Conservation (phyloP, 1,139 yeast species). For the Protomyces inouyei region DNA sequence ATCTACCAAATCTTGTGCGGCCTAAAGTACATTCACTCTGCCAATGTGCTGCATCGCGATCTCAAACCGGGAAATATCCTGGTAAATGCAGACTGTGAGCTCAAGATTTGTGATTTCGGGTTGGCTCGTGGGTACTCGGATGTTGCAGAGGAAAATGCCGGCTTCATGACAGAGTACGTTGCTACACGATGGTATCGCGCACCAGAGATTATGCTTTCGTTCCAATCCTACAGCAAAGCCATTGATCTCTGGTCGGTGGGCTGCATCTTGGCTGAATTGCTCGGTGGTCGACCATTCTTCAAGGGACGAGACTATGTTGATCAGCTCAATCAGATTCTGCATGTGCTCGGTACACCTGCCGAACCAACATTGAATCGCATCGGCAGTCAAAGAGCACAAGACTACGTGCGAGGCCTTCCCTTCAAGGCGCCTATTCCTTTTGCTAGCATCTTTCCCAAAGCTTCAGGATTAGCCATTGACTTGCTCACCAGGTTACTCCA, state of each 20-base stretch:
- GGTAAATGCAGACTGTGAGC: constrained; percentile 93
- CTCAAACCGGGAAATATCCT: constrained; percentile 88
- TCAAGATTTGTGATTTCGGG: constrained; percentile 95
- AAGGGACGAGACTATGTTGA: constrained; percentile 95
- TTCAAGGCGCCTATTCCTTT: constrained; percentile 79
- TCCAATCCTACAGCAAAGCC: constrained; percentile 89
- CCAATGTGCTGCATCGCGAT: constrained; percentile 91
- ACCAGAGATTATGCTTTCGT: constrained; percentile 92
- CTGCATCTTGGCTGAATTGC: constrained; percentile 85
- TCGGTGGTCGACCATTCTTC: constrained; percentile 89
- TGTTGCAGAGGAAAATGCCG: constrained; percentile 80
- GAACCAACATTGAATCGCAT: constrained; percentile 77
- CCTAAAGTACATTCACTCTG: constrained; percentile 87
- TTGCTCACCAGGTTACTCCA: constrained; percentile 75
- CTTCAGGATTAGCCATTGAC: constrained; percentile 81
- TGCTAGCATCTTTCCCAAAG: constrained; percentile 65
- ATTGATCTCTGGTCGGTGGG: constrained; percentile 98
- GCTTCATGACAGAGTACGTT: constrained; percentile 90
- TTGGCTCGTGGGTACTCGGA: constrained; percentile 90
- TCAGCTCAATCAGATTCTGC: constrained; percentile 81
- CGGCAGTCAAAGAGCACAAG: constrained; percentile 77
- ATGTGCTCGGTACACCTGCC: constrained; percentile 84
- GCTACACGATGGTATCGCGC: constrained; percentile 99
- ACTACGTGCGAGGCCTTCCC: constrained; percentile 82
- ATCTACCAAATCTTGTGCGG: constrained; percentile 91